Base-by-base conservation (phyloP, 441 rosid genomes). In the Erodium moschatum region DNA sequence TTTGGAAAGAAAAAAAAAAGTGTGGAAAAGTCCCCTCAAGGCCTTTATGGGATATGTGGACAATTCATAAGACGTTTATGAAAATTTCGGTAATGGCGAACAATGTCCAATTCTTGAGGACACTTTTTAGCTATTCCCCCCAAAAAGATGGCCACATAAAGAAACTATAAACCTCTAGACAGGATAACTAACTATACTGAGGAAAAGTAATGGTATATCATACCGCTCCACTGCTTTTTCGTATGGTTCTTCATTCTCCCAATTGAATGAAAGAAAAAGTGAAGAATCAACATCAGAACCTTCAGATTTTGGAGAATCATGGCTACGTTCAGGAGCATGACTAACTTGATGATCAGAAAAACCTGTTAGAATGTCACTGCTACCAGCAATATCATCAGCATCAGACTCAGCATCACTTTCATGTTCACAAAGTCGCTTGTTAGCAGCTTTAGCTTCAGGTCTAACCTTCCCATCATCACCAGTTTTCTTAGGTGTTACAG, bases 171-270 rank as follows among this genome's bases (percentile, higher is more conserved):
- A 33, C 1, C 38, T 33, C 38, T 33, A 33, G 38, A 33, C 38
- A 44, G 18, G 62, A 38, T 54, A 69, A 7, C 66, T 21, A 69
- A 20, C 73, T 60, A 56, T 19, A 13, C 12, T 50, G 29, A 31
- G 33, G 60, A 48, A 69, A 8, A 33, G 38, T 33, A 58, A 76
- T 42, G 31, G 21, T 42, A 44, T 48, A 44, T 7, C 72, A 64
- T 82, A 95, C 99, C 92, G 77, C 71, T 90, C 92, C 69, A 91
- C 89, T 70, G 97, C 92, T 85, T 87, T 95, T 79, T 85, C 90
- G 77, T 90, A 95, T 1, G 96, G 97, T 63, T 80, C 91, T 81
- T 95, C 99, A 72, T 88, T 90, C 78, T 86, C 97, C 90, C 96
- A 91, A 78, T 90, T 96, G 77, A 91, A 88, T 65, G 97, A 91